These are phyloP conservation scores for Phialophora verrucosa DNA, from an alignment of 2,329 filamentous ascomycete genomes.

Conservation along the genomic window DNA sequence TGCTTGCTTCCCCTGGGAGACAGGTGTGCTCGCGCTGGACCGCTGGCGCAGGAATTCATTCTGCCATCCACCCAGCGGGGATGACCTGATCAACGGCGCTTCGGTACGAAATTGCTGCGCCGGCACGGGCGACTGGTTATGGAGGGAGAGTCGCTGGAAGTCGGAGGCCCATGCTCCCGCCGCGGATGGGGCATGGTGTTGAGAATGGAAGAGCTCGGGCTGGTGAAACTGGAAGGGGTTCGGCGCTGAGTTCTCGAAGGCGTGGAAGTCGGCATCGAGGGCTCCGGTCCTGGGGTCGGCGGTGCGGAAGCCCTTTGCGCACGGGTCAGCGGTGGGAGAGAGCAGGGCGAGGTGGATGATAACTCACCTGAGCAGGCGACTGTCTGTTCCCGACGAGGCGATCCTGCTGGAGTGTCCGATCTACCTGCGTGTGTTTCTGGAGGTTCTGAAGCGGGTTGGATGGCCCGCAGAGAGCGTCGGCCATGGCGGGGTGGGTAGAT, in stretches of 20 bases:
- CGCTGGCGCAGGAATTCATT: constrained; percentile 62
- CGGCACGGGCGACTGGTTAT: constrained; percentile 52
- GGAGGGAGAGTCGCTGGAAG: constrained; percentile 53
- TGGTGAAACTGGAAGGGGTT: constrained; percentile 43
- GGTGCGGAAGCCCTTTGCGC: constrained; percentile 66
- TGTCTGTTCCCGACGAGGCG: constrained; percentile 61
- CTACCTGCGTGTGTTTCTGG: constrained; percentile 70
- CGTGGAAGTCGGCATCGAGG: constrained; percentile 71
- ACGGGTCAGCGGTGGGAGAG: neutral
- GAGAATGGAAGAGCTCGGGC: constrained; percentile 39
- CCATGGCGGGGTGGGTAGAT: constrained; percentile 54
- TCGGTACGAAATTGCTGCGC: constrained; percentile 55
- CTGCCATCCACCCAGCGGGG: constrained; percentile 59
- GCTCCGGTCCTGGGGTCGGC: constrained; percentile 59
- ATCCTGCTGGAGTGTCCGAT: constrained; percentile 76
- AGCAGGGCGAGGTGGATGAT: constrained; percentile 6
- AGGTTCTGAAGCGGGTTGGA: constrained; percentile 77
- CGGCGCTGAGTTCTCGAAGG: constrained; percentile 64
- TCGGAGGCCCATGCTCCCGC: constrained; percentile 51
- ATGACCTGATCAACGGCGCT: constrained; percentile 42
- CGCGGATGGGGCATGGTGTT: constrained; percentile 36
- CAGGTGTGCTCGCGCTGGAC: constrained; percentile 40
- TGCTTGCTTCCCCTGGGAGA: constrained; percentile 33
- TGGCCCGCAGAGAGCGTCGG: constrained; percentile 73
- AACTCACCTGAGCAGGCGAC: constrained; percentile 60